phyloP scores from a whole-genome alignment of 2,329 filamentous ascomycete species.

The Nothopassalora personata region DNA sequence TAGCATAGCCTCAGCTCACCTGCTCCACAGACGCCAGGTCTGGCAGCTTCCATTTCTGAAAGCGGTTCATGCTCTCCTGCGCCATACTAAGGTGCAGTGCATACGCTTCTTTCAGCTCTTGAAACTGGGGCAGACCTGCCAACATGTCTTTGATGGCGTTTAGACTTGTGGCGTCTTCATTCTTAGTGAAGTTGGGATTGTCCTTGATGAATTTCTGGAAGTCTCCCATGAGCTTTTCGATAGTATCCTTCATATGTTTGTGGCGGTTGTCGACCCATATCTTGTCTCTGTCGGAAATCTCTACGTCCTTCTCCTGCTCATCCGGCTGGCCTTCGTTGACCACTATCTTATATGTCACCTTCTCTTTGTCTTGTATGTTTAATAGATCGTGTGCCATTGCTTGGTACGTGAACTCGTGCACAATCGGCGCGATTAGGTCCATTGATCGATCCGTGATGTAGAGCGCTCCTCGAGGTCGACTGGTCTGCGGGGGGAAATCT shows the following conservation, averaged over 20 bases:
- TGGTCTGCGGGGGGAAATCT: slow-evolving; percentile 74
- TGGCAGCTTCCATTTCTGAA: slow-evolving; percentile 75
- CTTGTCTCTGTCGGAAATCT: slow-evolving; percentile 82
- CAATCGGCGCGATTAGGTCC: slow-evolving; percentile 78
- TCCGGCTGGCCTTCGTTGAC: slow-evolving; percentile 68
- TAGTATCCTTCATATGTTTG: slow-evolving; percentile 95
- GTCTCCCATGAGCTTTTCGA: slow-evolving; percentile 85
- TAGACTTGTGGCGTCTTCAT: slow-evolving; percentile 64
- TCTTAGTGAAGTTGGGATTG: slow-evolving; percentile 86
- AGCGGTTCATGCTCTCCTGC: slow-evolving; percentile 91
- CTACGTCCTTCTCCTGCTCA: slow-evolving; percentile 81
- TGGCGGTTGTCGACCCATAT: slow-evolving; percentile 96
- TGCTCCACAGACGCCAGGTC: slow-evolving; percentile 88
- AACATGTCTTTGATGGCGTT: slow-evolving; percentile 97
- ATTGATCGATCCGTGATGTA: slow-evolving; percentile 88
- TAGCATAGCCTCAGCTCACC: slow-evolving; percentile 35
- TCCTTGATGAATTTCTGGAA: slow-evolving; percentile 87
- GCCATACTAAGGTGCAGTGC: slow-evolving; percentile 94
- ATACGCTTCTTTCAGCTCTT: slow-evolving; percentile 92
- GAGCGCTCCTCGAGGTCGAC: slow-evolving; percentile 73
- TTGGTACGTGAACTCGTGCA: slow-evolving; percentile 98
- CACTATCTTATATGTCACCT: slow-evolving; percentile 74
- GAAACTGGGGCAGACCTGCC: slow-evolving; percentile 87
- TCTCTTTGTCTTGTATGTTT: slow-evolving; percentile 81
- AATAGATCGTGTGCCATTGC: slow-evolving; percentile 95